Evolutionary conservation across 192 early-diverging fungal species (phyloP).

Genomic region (Mortierella hygrophila): DNA sequence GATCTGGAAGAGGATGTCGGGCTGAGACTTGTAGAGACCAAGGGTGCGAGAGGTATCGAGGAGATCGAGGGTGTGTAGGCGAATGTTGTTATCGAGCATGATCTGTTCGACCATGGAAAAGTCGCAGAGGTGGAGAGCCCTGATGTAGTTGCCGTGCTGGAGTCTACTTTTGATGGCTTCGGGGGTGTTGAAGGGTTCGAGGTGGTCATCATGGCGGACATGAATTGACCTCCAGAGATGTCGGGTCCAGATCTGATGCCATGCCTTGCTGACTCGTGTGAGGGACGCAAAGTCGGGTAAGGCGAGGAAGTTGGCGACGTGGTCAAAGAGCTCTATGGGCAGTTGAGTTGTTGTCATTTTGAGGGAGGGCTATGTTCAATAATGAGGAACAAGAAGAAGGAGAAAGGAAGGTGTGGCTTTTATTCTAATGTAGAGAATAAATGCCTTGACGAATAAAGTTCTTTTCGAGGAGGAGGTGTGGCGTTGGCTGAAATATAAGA

Average conservation of each 20-base stretch:
- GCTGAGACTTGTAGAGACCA: neutral
- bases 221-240: constrained; percentile 8
- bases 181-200: neutral
- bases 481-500: no score
- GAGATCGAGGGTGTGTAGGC: neutral
- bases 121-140: neutral
- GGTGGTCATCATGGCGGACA: neutral
- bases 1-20: neutral
- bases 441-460: no score
- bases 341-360: neutral
- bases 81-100: neutral
- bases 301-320: neutral
- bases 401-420: neutral
- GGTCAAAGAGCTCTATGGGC: neutral
- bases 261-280: neutral
- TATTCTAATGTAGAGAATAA: neutral
- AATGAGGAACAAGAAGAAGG: neutral
- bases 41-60: neutral
- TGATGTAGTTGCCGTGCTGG: neutral
- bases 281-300: neutral
- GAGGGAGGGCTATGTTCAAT: neutral
- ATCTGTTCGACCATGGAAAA: neutral
- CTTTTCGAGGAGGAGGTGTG: no score
- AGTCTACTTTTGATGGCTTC: neutral
- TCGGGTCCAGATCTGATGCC: constrained; percentile 2